Conservation (phyloP, 1,284 basidiomycete genomes). For the Melampsora americana region DNA sequence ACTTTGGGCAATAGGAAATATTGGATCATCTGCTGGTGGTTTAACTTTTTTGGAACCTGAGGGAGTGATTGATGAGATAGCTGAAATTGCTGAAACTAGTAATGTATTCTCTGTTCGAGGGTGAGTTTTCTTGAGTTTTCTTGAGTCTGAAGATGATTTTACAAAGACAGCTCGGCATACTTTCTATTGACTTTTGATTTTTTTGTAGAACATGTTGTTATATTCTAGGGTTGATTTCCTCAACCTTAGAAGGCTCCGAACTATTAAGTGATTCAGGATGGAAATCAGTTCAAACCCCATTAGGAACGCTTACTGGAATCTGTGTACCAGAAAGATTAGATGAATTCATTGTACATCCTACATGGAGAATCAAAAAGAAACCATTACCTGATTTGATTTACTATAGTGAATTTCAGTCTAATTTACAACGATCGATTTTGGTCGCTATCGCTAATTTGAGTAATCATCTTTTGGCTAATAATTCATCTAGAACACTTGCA, state of each 20-base stretch:
- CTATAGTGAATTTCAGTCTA: slow-evolving; percentile 63
- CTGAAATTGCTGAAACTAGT: slow-evolving; percentile 86
- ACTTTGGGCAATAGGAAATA: slow-evolving; percentile 93
- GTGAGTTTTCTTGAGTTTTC: slow-evolving; percentile 59
- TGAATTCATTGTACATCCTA: slow-evolving; percentile 73
- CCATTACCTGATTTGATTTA: slow-evolving; percentile 57
- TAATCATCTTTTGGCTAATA: slow-evolving; percentile 91
- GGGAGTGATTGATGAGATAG: slow-evolving; percentile 80
- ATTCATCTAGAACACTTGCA: slow-evolving; percentile 35
- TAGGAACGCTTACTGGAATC: slow-evolving; percentile 82
- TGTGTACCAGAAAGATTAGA: slow-evolving; percentile 80
- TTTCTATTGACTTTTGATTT: slow-evolving; percentile 23
- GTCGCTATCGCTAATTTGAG: slow-evolving; percentile 87
- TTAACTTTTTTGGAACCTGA: slow-evolving; percentile 92
- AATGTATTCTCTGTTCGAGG: slow-evolving; percentile 86
- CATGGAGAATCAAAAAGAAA: slow-evolving; percentile 64
- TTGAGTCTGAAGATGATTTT: not conserved
- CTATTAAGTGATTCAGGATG: slow-evolving; percentile 85
- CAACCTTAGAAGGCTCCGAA: slow-evolving; percentile 70
- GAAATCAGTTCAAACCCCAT: slow-evolving; percentile 80
- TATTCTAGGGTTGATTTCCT: slow-evolving; percentile 77
- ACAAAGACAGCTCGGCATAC: not conserved
- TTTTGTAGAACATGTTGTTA: slow-evolving; percentile 83
- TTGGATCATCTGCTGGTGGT: slow-evolving; percentile 83
- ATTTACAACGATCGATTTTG: slow-evolving; percentile 78